Conservation (phyloP, 148 eudicot genomes). For the Pouteria glomerata region DNA sequence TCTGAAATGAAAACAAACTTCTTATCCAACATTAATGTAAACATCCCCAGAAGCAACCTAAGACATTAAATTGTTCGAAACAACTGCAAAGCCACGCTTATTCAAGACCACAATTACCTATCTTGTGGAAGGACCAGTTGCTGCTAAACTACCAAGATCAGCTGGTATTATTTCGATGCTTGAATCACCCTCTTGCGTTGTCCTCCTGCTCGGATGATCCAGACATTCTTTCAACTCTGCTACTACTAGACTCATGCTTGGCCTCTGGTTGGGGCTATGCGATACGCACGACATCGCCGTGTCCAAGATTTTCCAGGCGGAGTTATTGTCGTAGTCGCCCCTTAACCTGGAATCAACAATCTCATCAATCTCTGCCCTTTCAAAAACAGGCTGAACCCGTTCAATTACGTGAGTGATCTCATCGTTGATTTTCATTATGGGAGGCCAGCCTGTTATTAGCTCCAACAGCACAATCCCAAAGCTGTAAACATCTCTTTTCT, state of each 20-base stretch:
- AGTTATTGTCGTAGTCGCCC: background rate
- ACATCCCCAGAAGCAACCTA: too few relatives aligned
- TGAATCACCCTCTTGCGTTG: too few relatives aligned
- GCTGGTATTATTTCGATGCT: too few relatives aligned
- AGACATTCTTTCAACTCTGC: background rate
- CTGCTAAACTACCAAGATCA: too few relatives aligned
- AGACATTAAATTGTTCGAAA: too few relatives aligned
- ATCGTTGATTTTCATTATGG: background rate
- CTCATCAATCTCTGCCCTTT: background rate
- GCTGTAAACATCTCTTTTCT: constrained; percentile 7
- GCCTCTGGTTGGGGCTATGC: background rate
- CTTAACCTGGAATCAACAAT: background rate
- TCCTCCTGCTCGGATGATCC: too few relatives aligned
- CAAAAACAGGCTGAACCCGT: background rate
- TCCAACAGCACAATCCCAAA: constrained; percentile 12
- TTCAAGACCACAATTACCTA: too few relatives aligned
- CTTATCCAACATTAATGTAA: too few relatives aligned
- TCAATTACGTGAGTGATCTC: background rate
- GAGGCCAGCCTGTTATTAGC: background rate
- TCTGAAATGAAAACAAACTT: too few relatives aligned
- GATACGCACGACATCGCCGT: constrained; percentile 3
- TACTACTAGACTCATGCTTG: background rate
- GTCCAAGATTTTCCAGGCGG: background rate
- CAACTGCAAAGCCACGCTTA: too few relatives aligned
- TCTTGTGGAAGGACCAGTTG: too few relatives aligned